These are phyloP conservation scores for Volvox reticuliferus DNA, from an alignment of 139 green algal genomes.

Conservation along the genomic window DNA sequence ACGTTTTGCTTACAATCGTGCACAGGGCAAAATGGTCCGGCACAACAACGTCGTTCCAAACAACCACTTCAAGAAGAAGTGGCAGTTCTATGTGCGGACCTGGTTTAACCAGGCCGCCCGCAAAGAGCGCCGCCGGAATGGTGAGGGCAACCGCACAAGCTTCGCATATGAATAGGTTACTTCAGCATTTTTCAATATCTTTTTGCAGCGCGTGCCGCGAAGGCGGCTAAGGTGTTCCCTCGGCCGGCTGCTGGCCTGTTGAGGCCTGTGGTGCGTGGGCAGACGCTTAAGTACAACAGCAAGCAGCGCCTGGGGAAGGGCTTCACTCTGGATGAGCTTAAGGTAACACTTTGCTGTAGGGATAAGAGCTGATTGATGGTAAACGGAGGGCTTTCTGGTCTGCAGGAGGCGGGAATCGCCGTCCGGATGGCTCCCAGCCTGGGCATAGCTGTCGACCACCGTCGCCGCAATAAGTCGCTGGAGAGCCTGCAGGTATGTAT, in stretches of 20 bases:
- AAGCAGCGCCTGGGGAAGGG: conserved; percentile 94
- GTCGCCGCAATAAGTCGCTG: conserved; percentile 93
- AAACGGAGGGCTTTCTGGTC: neutral
- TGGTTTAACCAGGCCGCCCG: conserved; percentile 99
- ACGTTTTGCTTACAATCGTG: neutral
- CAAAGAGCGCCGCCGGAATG: conserved; percentile 87
- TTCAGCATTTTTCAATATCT: conserved; percentile 6
- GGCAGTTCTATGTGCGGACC: conserved; percentile 93
- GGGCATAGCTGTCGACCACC: conserved; percentile 97
- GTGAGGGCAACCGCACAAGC: conserved; percentile 61
- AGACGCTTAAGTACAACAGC: conserved; percentile 97
- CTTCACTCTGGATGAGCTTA: conserved; percentile 98
- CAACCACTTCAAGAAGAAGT: conserved; percentile 95
- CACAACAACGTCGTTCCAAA: conserved; percentile 95
- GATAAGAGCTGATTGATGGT: neutral
- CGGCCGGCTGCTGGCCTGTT: conserved; percentile 90
- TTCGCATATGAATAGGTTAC: neutral
- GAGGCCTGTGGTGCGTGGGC: conserved; percentile 90
- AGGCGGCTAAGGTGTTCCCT: conserved; percentile 94
- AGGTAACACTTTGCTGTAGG: conserved; percentile 72
- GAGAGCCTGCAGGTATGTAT: conserved; percentile 90
- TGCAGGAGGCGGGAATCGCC: conserved; percentile 96
- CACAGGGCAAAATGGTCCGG: conserved; percentile 75
- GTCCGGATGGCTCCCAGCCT: conserved; percentile 93
- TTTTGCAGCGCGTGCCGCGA: conserved; percentile 88